Evolutionary conservation across 2,329 filamentous ascomycete species (phyloP), one percentile per base, ranked within the genome.

Genomic region (Aquanectria penicillioides): DNA sequence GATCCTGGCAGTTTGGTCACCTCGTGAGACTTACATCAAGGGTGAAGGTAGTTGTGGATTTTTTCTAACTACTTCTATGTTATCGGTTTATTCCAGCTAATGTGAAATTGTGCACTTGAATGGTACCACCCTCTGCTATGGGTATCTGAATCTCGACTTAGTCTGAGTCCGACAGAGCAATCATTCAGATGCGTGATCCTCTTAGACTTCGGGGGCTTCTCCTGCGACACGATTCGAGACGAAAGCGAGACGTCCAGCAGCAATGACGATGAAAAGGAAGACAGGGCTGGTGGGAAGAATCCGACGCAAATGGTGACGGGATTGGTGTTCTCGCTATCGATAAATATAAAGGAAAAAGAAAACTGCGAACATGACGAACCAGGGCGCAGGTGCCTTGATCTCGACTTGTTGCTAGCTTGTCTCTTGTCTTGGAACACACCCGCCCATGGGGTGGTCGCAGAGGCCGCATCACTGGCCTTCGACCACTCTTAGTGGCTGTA

Each of bases 221-320:
- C 58, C 58, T 70, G 67, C 46, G 64, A 69, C 67, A 57, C 56
- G 15, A 68, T 48, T 56, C 65, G 65, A 69, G 65, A 69, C 67
- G 56, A 49, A 43, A 52, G 50, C 67, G 65, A 69, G 59, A 66
- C 65, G 54, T 11, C 20, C 25, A 54, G 23, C 43, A 28, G 12
- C 18, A 41, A 17, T 13, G 41, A 15, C 38, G n/a, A 22, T n/a
- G 20, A 37, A 28, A 13, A 23, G 15, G 22, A 49, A 36, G n/a
- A 28, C 9, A 25, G 20, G 10, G 28, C 28, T 25, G 28, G 9
- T 25, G 40, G 36, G 25, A 23, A 46, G 20, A 43, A 25, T 5
- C 33, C 29, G 15, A 22, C 8, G 10, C 28, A 17, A 46, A 46
- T 29, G 41, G 22, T 37, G 17, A 37, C n/a, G n/a, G n/a, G n/a